Base-by-base conservation (phyloP, 208 protist genomes). In the Trypanosoma vivax region DNA sequence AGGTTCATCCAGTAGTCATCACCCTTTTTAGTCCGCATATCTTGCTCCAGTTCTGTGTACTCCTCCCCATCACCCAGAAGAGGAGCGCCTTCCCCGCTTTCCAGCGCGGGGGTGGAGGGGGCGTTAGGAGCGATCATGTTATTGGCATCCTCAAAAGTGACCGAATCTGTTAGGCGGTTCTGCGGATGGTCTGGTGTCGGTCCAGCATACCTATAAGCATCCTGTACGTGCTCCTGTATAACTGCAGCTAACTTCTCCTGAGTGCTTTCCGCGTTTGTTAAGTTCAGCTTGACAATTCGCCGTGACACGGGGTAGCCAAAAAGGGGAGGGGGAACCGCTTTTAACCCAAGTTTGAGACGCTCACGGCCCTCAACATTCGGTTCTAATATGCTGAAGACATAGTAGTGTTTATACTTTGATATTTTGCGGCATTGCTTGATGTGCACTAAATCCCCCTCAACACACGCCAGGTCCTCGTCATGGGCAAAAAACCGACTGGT, bases 321-420 rank as follows among this genome's bases (percentile, higher is more conserved):
- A 4, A 95, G 64, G 14, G 88, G 83, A 27, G 84, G 85, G 9
- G 88, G 88, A 19, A 93, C 85, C 3, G 83, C 83, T 63, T 85
- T 87, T 37, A 95, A 62, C 5, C 88, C 88, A 10, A 95, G 70
- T 55, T 95, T 95, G 19, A 95, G 78, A 16, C 88, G 68, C 64
- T 95, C 88, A 10, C 88, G 73, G 1, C 88, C 88, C 60, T 95
- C 88, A 62, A 95, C 73, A 40, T 95, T 95, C 37, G 88, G 85
- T 66, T 95, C 84, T 19, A 95, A 50, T 51, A 95, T 93, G 56
- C 83, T 92, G 65, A 95, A 95, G 18, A 95, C 83, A 73, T 93
- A 95, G 70, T 93, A 95, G 70, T 95, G 88, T 63, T 95, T 95
- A 70, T 95, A 95, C 62, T 95, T 95, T 5, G 81, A 89, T 52